phyloP scores from a whole-genome alignment of 2,329 filamentous ascomycete genomes.

The Ceratocystis cubensis region DNA sequence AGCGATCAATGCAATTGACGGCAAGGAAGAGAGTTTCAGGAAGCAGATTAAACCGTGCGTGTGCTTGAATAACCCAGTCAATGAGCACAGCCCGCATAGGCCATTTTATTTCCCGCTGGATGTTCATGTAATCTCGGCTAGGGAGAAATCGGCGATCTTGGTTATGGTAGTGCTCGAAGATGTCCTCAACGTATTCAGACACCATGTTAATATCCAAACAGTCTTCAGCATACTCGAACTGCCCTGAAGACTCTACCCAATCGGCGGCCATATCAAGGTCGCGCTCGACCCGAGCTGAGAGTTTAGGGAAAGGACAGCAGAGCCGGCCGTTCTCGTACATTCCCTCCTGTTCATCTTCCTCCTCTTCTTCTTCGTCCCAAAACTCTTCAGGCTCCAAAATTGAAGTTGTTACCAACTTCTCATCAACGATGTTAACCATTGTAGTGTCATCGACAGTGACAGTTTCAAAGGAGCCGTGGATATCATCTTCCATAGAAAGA shows the following conservation, averaged over 20 bases:
- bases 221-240: conserved; percentile 67
- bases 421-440: conserved; percentile 11
- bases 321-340: conserved; percentile 47
- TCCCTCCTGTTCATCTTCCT: conserved; percentile 39
- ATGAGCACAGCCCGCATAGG: conserved; percentile 95
- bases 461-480: background rate
- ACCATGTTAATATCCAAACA: conserved; percentile 98
- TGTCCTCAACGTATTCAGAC: conserved; percentile 89
- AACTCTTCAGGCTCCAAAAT: conserved; percentile 52
- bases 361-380: conserved; percentile 71
- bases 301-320: conserved; percentile 59
- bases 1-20: conserved; percentile 95
- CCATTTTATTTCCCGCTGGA: conserved; percentile 96
- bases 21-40: conserved; percentile 91
- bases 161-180: conserved; percentile 45
- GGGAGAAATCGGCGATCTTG: conserved; percentile 50
- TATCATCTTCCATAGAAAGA: background rate
- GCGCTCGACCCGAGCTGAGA: conserved; percentile 50
- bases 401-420: conserved; percentile 13
- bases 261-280: conserved; percentile 57
- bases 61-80: conserved; percentile 96
- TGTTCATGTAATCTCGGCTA: conserved; percentile 90
- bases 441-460: background rate
- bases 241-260: conserved; percentile 54
- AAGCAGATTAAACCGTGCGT: conserved; percentile 77